phyloP scores from a whole-genome alignment of 345 rosid genomes.

The Boechera divaricarpa region DNA sequence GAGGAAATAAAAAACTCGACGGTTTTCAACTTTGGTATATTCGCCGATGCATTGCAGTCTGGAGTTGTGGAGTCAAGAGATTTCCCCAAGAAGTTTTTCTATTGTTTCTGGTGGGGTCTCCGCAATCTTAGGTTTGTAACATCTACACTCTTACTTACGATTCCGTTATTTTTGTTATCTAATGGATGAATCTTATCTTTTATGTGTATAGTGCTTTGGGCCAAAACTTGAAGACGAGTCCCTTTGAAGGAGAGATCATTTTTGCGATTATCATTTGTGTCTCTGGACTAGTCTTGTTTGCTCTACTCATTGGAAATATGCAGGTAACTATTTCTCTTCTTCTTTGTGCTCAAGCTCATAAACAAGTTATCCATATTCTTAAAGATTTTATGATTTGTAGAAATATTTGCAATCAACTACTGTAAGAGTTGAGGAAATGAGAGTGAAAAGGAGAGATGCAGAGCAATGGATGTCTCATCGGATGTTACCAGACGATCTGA shows the following conservation, averaged over 20 bases:
- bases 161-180: neutral
- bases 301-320: slow-evolving; percentile 71
- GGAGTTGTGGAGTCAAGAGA: slow-evolving; percentile 44
- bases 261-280: slow-evolving; percentile 55
- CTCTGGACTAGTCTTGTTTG: slow-evolving; percentile 61
- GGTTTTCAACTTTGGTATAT: slow-evolving; percentile 50
- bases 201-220: slow-evolving; percentile 55
- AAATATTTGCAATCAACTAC: slow-evolving; percentile 50
- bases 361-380: neutral
- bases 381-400: slow-evolving; percentile 19
- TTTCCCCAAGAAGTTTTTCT: slow-evolving; percentile 47
- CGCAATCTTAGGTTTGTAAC: slow-evolving; percentile 49
- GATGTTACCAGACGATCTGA: slow-evolving; percentile 46
- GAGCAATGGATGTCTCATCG: slow-evolving; percentile 54
- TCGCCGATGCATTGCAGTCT: slow-evolving; percentile 47
- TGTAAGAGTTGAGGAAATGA: slow-evolving; percentile 52
- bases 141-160: neutral
- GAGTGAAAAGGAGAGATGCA: slow-evolving; percentile 51
- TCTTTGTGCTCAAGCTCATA: slow-evolving; percentile 12
- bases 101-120: slow-evolving; percentile 54
- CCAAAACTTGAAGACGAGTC: slow-evolving; percentile 64
- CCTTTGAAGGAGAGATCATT: slow-evolving; percentile 50
- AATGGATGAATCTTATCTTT: neutral
- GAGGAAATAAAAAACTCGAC: slow-evolving; percentile 37
- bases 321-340: slow-evolving; percentile 45